Evolutionary conservation across 371 early-diverging fungal genomes (phyloP), one percentile per base, ranked within the genome.

Genomic region (Mortierella polycephala): DNA sequence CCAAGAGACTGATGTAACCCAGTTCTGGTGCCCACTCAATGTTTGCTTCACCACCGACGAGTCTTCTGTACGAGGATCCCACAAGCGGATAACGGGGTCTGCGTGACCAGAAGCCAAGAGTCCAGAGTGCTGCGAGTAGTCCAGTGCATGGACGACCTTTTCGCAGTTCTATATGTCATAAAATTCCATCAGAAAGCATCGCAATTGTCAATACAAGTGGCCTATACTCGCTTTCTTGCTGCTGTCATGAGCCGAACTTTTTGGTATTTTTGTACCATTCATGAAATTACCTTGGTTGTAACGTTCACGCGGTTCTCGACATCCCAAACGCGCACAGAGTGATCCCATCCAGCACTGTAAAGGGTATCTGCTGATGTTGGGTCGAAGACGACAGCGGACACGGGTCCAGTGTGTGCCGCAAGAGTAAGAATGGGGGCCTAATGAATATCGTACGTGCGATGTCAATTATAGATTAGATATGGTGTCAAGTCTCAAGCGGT

Each of bases 331-430:
- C 97, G 87, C 47, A 97, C 88, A 45, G 96, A 91, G 75, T 97
- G 97, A 85, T 98, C 98, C 92, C 92, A 93, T 60, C 97, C 96
- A 81, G 94, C 96, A 51, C 92, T 89, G 82, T 89, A 96, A 61
- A 96, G 82, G 46, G 79, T 83, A 64, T 82, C 84, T 57, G 87
- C 85, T 54, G 84, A 69, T 30, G 85, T 76, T 20, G 67, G 67
- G 82, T 88, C 86, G 81, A 92, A 93, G 37, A 71, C 70, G 7
- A 95, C 89, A n/a, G 92, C 74, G 20, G 91, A 91, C 2, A 96
- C 94, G 37, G 90, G 90, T 2, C 95, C 96, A 18, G 89, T 87
- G 75, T 97, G 98, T 11, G 94, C 96, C n/a, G 86, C 86, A 41
- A 90, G 81, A 6, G 83, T 83, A 16, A 81, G 67, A 20, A 85